Conservation (phyloP, 306 rosid species). For the Gleditsia sinensis region DNA sequence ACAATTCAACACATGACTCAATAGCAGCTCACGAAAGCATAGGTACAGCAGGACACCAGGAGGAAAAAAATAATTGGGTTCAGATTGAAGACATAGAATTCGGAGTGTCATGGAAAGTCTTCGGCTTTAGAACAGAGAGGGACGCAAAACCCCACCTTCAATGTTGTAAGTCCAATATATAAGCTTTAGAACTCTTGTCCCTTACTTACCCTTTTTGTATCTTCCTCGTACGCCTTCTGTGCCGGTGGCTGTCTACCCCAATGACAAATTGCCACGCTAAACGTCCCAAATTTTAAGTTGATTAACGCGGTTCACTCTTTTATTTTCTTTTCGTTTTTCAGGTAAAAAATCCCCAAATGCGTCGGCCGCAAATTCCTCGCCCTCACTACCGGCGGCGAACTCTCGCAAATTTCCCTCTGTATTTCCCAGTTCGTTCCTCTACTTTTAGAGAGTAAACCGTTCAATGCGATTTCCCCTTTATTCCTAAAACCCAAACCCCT, state of each 20-base stretch:
- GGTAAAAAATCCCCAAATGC: not conserved
- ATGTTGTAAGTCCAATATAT: not conserved
- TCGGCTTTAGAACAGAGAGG: not conserved
- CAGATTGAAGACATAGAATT: not conserved
- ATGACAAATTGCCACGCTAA: slow-evolving; percentile 11
- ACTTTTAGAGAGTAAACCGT: slow-evolving; percentile 3
- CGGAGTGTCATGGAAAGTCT: not conserved
- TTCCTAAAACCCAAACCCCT: slow-evolving; percentile 26
- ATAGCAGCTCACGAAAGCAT: slow-evolving; percentile 28
- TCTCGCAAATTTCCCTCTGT: not conserved
- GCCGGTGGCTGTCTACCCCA: not conserved
- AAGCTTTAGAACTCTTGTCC: not conserved
- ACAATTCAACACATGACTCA: slow-evolving; percentile 26
- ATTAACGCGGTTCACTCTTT: slow-evolving; percentile 13
- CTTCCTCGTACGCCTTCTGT: not conserved
- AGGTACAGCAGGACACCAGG: slow-evolving; percentile 15
- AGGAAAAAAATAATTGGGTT: not conserved
- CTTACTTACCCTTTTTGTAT: not conserved
- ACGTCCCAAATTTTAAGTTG: slow-evolving; percentile 28
- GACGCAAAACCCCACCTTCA: slow-evolving; percentile 9
- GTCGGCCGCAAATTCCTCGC: not conserved
- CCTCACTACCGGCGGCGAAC: slow-evolving; percentile 19
- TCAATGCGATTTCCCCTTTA: not conserved
- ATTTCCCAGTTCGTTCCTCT: not conserved
- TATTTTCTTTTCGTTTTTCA: not conserved